Conservation (phyloP, 2,329 filamentous ascomycete genomes). For the Claviceps citrina region DNA sequence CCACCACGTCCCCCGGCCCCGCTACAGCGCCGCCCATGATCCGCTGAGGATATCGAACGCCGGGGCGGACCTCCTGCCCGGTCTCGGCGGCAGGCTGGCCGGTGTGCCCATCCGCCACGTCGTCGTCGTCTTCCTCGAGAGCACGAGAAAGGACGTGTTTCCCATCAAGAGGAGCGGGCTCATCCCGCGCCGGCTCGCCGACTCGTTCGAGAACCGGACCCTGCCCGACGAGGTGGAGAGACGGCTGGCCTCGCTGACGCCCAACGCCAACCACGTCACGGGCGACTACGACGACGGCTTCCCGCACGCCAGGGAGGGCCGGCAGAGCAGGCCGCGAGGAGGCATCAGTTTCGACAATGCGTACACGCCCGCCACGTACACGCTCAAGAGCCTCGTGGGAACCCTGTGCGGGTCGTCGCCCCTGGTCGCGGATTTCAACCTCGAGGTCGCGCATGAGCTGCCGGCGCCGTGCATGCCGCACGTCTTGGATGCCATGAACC, state of each 20-base stretch:
- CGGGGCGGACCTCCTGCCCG: constrained; percentile 16
- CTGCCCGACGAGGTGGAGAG: constrained; percentile 19
- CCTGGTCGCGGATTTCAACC: constrained; percentile 26
- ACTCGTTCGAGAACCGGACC: constrained; percentile 17
- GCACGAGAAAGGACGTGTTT: constrained; percentile 29
- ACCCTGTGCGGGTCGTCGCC: constrained; percentile 28
- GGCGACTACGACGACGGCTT: constrained; percentile 23
- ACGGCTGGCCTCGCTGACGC: constrained; percentile 15
- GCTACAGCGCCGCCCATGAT: constrained; percentile 21
- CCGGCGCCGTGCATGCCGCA: constrained; percentile 31
- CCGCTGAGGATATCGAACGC: constrained; percentile 27
- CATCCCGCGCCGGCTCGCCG: constrained; percentile 20
- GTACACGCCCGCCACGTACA: constrained; percentile 27
- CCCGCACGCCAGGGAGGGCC: constrained; percentile 9
- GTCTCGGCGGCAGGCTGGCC: constrained; percentile 12
- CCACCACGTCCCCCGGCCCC: constrained; percentile 11
- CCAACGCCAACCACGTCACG: constrained; percentile 19
- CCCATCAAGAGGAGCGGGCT: constrained; percentile 26
- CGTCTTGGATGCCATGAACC: constrained; percentile 20
- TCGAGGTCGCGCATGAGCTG: constrained; percentile 24
- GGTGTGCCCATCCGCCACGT: constrained; percentile 26
- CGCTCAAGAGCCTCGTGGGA: constrained; percentile 26
- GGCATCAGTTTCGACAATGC: constrained; percentile 26
- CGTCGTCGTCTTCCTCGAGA: constrained; percentile 29
- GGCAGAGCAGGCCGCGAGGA: constrained; percentile 15